Conservation (phyloP, 2,329 filamentous ascomycete genomes). For the Coniella vitis region DNA sequence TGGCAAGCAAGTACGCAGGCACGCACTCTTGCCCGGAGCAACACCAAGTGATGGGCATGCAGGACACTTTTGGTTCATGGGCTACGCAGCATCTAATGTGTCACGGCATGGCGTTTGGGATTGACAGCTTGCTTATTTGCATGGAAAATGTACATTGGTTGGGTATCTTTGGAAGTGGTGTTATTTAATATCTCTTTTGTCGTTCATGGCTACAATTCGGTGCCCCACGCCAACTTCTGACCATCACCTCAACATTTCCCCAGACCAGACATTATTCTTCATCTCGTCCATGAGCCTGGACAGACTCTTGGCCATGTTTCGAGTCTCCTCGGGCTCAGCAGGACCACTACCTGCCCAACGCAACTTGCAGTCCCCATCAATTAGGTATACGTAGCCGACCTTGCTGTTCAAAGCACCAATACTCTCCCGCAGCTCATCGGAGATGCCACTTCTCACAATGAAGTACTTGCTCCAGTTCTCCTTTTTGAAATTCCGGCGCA, state of each 20-base stretch:
- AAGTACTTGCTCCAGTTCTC: conserved; percentile 56
- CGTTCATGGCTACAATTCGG: background rate
- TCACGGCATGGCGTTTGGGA: conserved; percentile 13
- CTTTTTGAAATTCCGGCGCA: conserved; percentile 43
- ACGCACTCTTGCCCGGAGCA: background rate
- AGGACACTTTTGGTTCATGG: background rate
- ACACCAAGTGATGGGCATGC: background rate
- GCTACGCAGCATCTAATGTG: conserved; percentile 2
- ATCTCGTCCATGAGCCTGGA: conserved; percentile 56
- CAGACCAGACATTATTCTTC: conserved; percentile 26
- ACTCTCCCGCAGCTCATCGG: conserved; percentile 54
- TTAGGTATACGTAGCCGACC: conserved; percentile 87
- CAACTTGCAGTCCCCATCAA: conserved; percentile 83
- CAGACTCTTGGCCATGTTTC: conserved; percentile 59
- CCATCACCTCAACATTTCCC: background rate
- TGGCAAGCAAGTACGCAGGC: background rate
- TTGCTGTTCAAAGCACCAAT: conserved; percentile 77
- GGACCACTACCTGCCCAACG: conserved; percentile 85
- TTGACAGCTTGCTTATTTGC: background rate
- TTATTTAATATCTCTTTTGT: conserved; percentile 1
- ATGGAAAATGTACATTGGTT: conserved; percentile 13
- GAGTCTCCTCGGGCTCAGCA: conserved; percentile 58
- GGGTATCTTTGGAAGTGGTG: conserved; percentile 12
- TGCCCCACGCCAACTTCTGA: background rate
- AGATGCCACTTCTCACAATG: conserved; percentile 50